Percentiles rank a stretch among this genome's conserved stretches.
Conservation (phyloP, 2,329 filamentous ascomycete genomes). For the Curvularia verruculosa region DNA sequence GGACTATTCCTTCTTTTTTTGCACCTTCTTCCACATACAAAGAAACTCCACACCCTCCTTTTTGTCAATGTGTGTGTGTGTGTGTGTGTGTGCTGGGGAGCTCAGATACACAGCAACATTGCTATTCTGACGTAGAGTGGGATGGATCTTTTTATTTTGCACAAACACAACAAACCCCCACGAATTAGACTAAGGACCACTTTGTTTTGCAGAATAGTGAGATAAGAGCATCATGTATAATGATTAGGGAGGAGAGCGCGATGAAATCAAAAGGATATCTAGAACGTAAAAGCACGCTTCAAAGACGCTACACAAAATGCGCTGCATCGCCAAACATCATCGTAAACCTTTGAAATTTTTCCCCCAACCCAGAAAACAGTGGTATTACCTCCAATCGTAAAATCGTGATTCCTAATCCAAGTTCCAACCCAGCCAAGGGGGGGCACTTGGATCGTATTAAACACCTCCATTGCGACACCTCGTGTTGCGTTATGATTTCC, state of each 20-base stretch:
- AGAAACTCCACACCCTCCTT: neutral
- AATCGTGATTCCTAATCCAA: constrained; percentile 5
- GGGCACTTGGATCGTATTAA: neutral
- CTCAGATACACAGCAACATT: neutral
- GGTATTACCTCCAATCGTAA: constrained; percentile 8
- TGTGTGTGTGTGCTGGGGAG: too few species aligned
- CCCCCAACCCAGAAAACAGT: neutral
- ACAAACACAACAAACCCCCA: too few species aligned
- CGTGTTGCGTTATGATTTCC: constrained; percentile 24
- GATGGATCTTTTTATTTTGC: neutral
- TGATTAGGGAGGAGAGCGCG: neutral
- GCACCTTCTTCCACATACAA: neutral
- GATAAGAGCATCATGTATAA: neutral
- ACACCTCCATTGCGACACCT: neutral
- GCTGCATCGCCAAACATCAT: neutral
- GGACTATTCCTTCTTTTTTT: constrained; percentile 18
- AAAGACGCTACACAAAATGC: neutral
- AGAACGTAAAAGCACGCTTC: constrained; percentile 1
- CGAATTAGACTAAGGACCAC: too few species aligned
- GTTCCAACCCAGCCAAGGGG: neutral
- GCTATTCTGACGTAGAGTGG: neutral
- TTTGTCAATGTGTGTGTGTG: too few species aligned
- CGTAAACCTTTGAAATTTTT: neutral
- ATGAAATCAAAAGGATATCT: neutral
- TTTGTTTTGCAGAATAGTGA: neutral